Evolutionary conservation across 2,329 filamentous ascomycete species (phyloP).

Genomic region (Fusarium verrucosum): DNA sequence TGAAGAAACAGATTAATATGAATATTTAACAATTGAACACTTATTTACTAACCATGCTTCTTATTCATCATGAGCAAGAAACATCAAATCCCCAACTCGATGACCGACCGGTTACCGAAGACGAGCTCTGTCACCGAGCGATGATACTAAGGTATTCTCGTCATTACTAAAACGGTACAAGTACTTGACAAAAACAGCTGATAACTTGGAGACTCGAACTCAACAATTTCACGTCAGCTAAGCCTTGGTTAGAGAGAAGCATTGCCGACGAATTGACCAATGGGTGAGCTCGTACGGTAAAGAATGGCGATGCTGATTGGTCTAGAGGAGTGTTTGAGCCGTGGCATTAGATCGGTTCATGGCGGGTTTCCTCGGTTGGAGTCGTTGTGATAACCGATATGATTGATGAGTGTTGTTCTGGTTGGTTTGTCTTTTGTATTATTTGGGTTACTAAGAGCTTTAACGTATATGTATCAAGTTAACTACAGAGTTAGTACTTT

Average conservation of each 20-base stretch:
- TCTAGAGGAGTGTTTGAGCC: constrained; percentile 3
- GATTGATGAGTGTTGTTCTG: too few species aligned
- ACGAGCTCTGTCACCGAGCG: constrained; percentile 22
- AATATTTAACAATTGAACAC: too few species aligned
- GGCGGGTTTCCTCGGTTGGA: constrained; percentile 51
- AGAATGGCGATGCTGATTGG: constrained; percentile 23
- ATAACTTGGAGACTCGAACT: neutral
- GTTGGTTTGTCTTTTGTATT: too few species aligned
- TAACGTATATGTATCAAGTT: too few species aligned
- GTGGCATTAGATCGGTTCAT: constrained; percentile 36
- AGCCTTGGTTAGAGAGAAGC: constrained; percentile 44
- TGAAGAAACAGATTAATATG: neutral
- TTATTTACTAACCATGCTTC: neutral
- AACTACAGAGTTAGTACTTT: too few species aligned
- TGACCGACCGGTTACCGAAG: constrained; percentile 37
- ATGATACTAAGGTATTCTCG: neutral
- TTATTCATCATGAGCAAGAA: neutral
- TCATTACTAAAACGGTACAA: constrained; percentile 1
- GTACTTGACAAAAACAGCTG: constrained; percentile 9
- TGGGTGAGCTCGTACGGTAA: constrained; percentile 31
- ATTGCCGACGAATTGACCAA: constrained; percentile 48
- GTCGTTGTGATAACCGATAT: constrained; percentile 15
- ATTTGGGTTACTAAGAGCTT: too few species aligned
- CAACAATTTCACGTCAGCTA: constrained; percentile 16
- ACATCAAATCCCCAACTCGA: constrained; percentile 12